phyloP scores from a whole-genome alignment of 352 stramenopile species.

The Peronospora destructor region DNA sequence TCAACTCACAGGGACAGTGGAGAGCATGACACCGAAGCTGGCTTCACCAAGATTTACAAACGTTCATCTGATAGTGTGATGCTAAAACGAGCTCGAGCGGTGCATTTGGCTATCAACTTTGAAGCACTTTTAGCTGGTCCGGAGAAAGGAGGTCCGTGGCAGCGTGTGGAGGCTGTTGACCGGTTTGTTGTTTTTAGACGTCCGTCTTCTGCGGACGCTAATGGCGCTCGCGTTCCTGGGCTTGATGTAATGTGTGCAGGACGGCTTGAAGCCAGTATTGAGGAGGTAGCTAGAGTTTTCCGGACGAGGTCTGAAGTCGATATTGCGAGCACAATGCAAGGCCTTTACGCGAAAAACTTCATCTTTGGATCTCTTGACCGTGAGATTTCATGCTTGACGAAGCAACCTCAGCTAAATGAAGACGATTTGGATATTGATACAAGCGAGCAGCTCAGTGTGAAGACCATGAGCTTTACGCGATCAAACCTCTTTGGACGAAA shows the following conservation, averaged over 20 bases:
- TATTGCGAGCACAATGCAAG: slow-evolving; percentile 25
- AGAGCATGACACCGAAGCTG: background rate
- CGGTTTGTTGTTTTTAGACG: slow-evolving; percentile 27
- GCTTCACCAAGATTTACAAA: slow-evolving; percentile 1
- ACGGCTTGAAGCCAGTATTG: slow-evolving; percentile 23
- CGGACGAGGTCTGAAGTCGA: slow-evolving; percentile 13
- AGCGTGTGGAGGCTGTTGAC: slow-evolving; percentile 18
- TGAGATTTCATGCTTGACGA: slow-evolving; percentile 14
- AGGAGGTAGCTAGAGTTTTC: slow-evolving; percentile 25
- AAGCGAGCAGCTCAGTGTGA: slow-evolving; percentile 27
- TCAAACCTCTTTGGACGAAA: slow-evolving; percentile 26
- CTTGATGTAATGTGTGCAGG: slow-evolving; percentile 32
- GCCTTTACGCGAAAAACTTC: slow-evolving; percentile 30
- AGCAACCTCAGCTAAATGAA: background rate
- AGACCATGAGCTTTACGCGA: slow-evolving; percentile 31
- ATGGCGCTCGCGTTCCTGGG: slow-evolving; percentile 7
- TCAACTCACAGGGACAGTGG: slow-evolving; percentile 12
- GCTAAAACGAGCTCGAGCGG: slow-evolving; percentile 19
- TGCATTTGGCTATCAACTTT: slow-evolving; percentile 21
- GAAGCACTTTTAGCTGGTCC: slow-evolving; percentile 17
- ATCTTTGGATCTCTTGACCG: slow-evolving; percentile 33
- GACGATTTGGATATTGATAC: background rate
- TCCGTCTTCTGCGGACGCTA: background rate
- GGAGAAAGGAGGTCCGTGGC: slow-evolving; percentile 15
- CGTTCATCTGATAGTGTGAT: slow-evolving; percentile 14